Evolutionary conservation across 805 yeast species (phyloP).

Genomic region (Candida broadrunensis): DNA sequence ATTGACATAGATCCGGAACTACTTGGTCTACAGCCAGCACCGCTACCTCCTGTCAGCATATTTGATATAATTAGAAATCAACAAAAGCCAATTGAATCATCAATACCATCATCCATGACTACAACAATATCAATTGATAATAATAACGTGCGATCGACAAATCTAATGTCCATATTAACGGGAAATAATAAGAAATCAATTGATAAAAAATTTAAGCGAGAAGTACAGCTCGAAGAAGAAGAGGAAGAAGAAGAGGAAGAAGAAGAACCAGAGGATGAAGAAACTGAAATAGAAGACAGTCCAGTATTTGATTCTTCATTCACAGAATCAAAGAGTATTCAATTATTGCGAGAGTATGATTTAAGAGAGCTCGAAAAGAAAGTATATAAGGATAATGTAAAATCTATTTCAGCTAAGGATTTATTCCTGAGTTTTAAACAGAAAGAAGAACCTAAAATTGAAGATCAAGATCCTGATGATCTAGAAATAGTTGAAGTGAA

Average conservation of each 20-base stretch:
- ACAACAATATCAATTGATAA: not conserved
- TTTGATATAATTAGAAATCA: not conserved
- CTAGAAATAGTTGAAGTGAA: conserved; percentile 2
- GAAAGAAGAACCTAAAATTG: not conserved
- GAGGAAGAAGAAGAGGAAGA: not conserved
- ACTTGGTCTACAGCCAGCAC: not conserved
- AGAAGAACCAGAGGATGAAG: not conserved
- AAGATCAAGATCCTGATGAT: not conserved
- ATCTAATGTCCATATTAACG: conserved; percentile 1
- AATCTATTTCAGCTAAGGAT: conserved; percentile 17
- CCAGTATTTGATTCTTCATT: conserved; percentile 8
- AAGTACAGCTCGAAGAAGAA: too few species aligned
- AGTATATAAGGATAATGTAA: conserved; percentile 13
- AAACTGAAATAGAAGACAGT: conserved; percentile 2
- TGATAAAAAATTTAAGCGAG: too few species aligned
- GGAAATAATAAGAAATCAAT: conserved; percentile 1
- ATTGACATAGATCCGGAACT: conserved; percentile 4
- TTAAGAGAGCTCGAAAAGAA: conserved; percentile 20
- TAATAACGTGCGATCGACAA: not conserved
- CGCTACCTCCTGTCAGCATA: not conserved
- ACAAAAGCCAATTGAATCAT: not conserved
- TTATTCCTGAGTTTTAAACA: conserved; percentile 8
- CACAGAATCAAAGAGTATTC: conserved; percentile 11
- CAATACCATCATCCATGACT: not conserved
- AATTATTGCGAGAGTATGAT: conserved; percentile 14